Evolutionary conservation across 768 basidiomycete genomes (phyloP), one percentile per base, ranked within the genome.

Genomic region (Phlegmacium glaucopus): DNA sequence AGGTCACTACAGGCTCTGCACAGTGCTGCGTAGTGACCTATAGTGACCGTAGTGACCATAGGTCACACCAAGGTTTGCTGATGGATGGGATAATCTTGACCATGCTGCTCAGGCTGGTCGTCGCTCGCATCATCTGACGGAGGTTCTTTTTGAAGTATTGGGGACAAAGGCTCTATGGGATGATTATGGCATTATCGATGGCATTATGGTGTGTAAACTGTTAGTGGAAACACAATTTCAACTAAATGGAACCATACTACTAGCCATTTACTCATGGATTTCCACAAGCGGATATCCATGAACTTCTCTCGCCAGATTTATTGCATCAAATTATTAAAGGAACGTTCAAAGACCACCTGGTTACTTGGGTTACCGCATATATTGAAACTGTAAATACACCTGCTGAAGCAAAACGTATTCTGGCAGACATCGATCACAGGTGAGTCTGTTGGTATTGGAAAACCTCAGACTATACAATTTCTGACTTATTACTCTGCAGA

Each of bases 21-120:
- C n/a, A n/a, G n/a, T n/a, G n/a, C n/a, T n/a, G n/a, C n/a, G n/a
- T n/a, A n/a, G n/a, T n/a, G n/a, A n/a, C n/a, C n/a, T n/a, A n/a
- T n/a, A n/a, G n/a, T n/a, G n/a, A n/a, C n/a, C n/a, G n/a, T n/a
- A n/a, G n/a, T n/a, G n/a, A n/a, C n/a, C n/a, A n/a, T n/a, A n/a
- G n/a, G n/a, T n/a, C n/a, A n/a, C n/a, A n/a, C n/a, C n/a, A n/a
- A n/a, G n/a, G n/a, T n/a, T n/a, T n/a, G n/a, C n/a, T n/a, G n/a
- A n/a, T n/a, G n/a, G n/a, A 10, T 45, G 37, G 2, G 30, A 50
- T 7, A 42, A 66, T 39, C 57, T 65, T 6, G 60, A 22, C 22
- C 22, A 68, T 54, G 59, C 57, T 41, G 46, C 18, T 28, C 40
- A 51, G 27, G 50, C 44, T 4, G 51, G 42, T 0, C 56, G n/a